Conservation (phyloP, 495 filamentous ascomycete species). For the Podospora comata region DNA sequence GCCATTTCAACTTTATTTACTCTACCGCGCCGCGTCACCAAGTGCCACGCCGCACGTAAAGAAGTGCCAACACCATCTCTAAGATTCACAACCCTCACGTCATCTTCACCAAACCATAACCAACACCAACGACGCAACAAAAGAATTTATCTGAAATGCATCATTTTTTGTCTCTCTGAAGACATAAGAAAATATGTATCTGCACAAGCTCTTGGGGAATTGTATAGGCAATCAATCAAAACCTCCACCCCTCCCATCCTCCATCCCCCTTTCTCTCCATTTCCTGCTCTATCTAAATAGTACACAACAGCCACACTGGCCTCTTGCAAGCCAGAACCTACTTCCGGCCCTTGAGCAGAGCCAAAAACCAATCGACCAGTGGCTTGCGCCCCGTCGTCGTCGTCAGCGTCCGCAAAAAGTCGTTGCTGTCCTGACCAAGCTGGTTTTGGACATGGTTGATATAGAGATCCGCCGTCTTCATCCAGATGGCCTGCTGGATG, state of each 20-base stretch:
- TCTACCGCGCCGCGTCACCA: too few relatives aligned
- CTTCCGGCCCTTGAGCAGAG: constrained; percentile 38
- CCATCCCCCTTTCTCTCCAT: neutral
- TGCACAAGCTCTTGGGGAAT: neutral
- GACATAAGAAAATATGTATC: neutral
- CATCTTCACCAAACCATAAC: too few relatives aligned
- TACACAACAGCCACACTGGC: constrained; percentile 4
- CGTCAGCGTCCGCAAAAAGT: constrained; percentile 50
- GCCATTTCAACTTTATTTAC: too few relatives aligned
- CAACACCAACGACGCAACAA: neutral
- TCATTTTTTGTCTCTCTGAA: neutral
- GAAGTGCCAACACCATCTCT: too few relatives aligned
- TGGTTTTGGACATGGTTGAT: constrained; percentile 45
- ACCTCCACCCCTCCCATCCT: neutral
- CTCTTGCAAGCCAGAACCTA: constrained; percentile 17
- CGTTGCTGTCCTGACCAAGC: constrained; percentile 46
- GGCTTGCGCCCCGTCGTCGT: constrained; percentile 48
- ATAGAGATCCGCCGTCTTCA: constrained; percentile 69
- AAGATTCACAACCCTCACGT: too few relatives aligned
- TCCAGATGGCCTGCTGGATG: constrained; percentile 81
- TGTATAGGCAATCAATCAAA: neutral
- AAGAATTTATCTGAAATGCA: neutral
- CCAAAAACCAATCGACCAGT: constrained; percentile 48
- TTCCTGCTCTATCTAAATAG: neutral
- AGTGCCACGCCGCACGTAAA: too few relatives aligned